Conservation (phyloP, 140 eudicot genomes). For the Stevia rebaudiana region DNA sequence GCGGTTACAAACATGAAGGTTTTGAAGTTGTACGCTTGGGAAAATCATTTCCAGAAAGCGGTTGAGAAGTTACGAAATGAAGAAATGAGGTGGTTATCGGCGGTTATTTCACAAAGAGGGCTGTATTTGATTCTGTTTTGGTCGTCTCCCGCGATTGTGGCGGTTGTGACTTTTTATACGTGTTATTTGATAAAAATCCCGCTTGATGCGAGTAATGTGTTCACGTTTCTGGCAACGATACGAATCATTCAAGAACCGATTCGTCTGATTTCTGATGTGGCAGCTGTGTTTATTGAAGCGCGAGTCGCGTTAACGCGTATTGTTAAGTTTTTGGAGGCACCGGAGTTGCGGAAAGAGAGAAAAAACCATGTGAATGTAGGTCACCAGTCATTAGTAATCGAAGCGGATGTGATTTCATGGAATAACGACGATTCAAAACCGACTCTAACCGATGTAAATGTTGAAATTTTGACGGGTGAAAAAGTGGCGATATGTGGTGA, state of each 20-base stretch:
- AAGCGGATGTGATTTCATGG: conserved; percentile 44
- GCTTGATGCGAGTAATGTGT: conserved; percentile 48
- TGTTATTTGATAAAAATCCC: conserved; percentile 43
- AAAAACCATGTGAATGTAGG: conserved; percentile 8
- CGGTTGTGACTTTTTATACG: conserved; percentile 49
- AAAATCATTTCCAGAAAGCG: conserved; percentile 45
- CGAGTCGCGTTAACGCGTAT: conserved; percentile 55
- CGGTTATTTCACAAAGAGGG: conserved; percentile 43
- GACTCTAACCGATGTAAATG: conserved; percentile 27
- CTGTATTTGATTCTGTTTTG: conserved; percentile 44
- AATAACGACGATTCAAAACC: conserved; percentile 36
- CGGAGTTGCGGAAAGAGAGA: conserved; percentile 41
- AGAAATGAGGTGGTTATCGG: conserved; percentile 40
- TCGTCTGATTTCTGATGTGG: conserved; percentile 46
- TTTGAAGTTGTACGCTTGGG: conserved; percentile 78
- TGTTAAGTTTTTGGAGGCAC: conserved; percentile 56
- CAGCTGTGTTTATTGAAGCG: conserved; percentile 54
- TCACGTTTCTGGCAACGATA: conserved; percentile 67
- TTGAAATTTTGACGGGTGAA: conserved; percentile 34
- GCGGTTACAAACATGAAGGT: conserved; percentile 65
- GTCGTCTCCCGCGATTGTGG: conserved; percentile 45
- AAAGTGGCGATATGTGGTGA: conserved; percentile 75
- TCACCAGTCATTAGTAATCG: conserved; percentile 20
- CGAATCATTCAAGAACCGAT: conserved; percentile 69
- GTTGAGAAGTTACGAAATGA: conserved; percentile 34